Evolutionary conservation across 139 green algal genomes (phyloP), one percentile per base, ranked within the genome.

Genomic region (Diplosphaera chodatii): DNA sequence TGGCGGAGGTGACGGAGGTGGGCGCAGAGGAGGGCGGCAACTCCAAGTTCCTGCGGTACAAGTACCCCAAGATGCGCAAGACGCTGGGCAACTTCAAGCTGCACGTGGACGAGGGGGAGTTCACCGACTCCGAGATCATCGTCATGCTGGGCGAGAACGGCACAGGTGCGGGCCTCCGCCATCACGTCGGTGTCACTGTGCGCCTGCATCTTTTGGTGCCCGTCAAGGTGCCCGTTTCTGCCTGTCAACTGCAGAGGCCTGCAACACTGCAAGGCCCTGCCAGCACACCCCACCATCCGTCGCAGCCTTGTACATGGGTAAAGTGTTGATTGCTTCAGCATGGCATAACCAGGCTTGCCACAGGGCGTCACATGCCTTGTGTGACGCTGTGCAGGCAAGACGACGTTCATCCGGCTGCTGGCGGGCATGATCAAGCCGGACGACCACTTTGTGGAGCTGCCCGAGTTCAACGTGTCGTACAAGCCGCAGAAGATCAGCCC

Each of bases 401-500:
- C 48, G 23, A 32, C 27, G 23, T 33, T 66, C 87, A 66, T 66
- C 25, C 62, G 62, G 23, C 62, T 37, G 62, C 27, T 33, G 29
- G 62, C 28, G 62, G 28, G 62, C 62, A 37, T 93, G 73, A 71
- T 93, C 27, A 72, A 87, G 66, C 85, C 91, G 1, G 89, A 75
- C 20, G 69, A 78, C 31, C 80, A 84, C 23, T 72, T 85, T 5
- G 80, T 82, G 13, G 86, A 96, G 67, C 40, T 96, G 31, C 86
- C 90, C 18, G 84, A 94, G 75, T 97, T 92, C 80, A 90, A 92
- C 40, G 91, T 98, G 25, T 91, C 80, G 64, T 98, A 98, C 88
- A 99, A 99, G 88, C 95, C 95, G 16, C 95, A 99, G 87, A 98
- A 98, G 86, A 99, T 99, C 80, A 90, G 80, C 16, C 95, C 95